Base-by-base conservation (phyloP, 805 yeast species). In the Myxozyma mucilagina region DNA sequence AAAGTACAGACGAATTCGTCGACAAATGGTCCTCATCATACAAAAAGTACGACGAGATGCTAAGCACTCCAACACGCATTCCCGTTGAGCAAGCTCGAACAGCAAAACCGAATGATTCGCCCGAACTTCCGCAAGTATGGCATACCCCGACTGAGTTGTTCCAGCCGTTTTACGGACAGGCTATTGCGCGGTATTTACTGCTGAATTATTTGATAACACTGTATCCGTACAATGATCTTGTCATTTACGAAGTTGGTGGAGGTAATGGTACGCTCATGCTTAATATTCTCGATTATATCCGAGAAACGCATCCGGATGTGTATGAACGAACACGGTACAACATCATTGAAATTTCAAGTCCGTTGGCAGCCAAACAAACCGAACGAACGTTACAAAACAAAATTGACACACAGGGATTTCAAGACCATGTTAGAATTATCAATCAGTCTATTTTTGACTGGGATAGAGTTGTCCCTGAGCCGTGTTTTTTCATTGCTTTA, bases 71-170 rank as follows among this genome's bases (percentile, higher is more conserved):
- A 53, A 41, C 57, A 60, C 3, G 59, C 56, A 50, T 50, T 36
- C 20, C 45, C 18, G 45, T 45, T 8, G n/a, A 36, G 10, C 45
- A 50, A 7, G 44, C 64, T 11, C 56, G 49, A 16, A 41, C 56
- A 11, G 18, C 48, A 8, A 16, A 53, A 20, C 51, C 32, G 20
- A n/a, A 45, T 8, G 34, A 44, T 16, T 48, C 41, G 7, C 55
- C 62, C 18, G 49, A 54, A 16, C 24, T 68, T 66, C 60, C 70
- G 14, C 96, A 90, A 73, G 73, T 89, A 50, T 90, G 96, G 96
- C 96, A 90, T 71, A 90, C 96, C 0, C 96, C 96, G 0, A 87
- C 94, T 0, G 96, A 90, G 72, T 76, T 90, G 48, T 90, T 90
- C 74, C 73, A 65, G 64, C 96, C 97, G 0, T 85, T 79, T 68